Evolutionary conservation across 2,329 filamentous ascomycete species (phyloP), one percentile per base, ranked within the genome.

Genomic region (Verticillium dahliae): DNA sequence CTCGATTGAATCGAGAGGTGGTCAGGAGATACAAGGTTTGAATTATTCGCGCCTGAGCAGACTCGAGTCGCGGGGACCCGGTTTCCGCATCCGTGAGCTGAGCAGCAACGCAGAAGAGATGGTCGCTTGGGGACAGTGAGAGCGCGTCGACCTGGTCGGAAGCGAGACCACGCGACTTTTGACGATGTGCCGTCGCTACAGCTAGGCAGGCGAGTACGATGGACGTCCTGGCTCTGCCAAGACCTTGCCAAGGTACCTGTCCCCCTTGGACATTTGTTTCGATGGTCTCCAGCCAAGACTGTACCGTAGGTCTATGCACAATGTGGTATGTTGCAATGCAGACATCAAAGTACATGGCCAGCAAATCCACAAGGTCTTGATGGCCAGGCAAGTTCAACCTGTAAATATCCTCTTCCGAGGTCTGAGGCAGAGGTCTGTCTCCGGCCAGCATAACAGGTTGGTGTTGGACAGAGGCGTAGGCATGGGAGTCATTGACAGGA

Each of bases 301-400:
- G 78, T 0, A 84, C 78, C 2, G 79, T 81, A 0, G 81, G 80
- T 0, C 82, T 74, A 66, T 86, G 83, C 22, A 87, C 67, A 61
- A 86, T 83, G 3, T 84, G 78, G 65, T 86, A 85, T 0, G 84
- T 87, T 0, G 84, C 82, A 22, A 85, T 82, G 6, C 82, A 84
- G 61, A 83, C 84, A 56, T 86, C 83, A 63, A 87, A 87, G 60
- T 86, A 87, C 6, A 83, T 73, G 7, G 76, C 74, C 4, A 86
- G 71, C 2, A 85, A 45, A 1, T 63, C 59, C 4, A 62, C 65
- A 0, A 69, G 61, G 6, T 73, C 74, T 1, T 70, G 68, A 6
- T 74, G 71, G 55, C 77, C 60, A 4, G 77, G 75, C 60, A 85
- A 60, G 57, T 73, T 63, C 63, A 79, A 71, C 3, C 69, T 67